phyloP scores from a whole-genome alignment of 2,329 filamentous ascomycete genomes.

The Claviceps sp. region DNA sequence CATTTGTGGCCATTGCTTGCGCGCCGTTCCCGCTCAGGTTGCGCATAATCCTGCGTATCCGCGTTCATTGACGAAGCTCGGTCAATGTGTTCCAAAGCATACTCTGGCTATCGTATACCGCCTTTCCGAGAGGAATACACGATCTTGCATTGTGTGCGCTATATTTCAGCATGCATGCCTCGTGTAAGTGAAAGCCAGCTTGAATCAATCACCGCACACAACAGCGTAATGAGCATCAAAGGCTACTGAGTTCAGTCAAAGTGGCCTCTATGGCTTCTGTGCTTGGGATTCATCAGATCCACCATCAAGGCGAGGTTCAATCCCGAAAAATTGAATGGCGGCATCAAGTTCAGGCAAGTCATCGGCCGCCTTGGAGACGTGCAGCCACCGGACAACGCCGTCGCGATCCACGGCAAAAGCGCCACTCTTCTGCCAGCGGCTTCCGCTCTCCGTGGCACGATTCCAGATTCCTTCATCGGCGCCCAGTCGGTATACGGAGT shows the following conservation, averaged over 20 bases:
- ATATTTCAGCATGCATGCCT: not conserved
- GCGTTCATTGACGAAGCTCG: too few species aligned
- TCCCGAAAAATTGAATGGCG: constrained; percentile 15
- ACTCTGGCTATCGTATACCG: too few species aligned
- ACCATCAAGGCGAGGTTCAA: constrained; percentile 1
- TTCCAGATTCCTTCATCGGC: constrained; percentile 54
- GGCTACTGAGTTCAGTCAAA: not conserved
- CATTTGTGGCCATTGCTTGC: too few species aligned
- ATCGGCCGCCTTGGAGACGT: constrained; percentile 17
- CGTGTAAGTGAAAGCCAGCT: not conserved
- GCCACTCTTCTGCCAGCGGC: constrained; percentile 54
- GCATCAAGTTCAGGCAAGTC: constrained; percentile 18
- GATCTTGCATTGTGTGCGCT: too few species aligned
- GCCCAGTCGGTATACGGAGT: constrained; percentile 42
- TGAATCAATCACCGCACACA: too few species aligned
- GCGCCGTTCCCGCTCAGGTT: too few species aligned
- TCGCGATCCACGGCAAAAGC: constrained; percentile 38
- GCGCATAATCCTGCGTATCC: too few species aligned
- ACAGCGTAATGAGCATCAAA: not conserved
- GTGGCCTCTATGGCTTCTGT: not conserved
- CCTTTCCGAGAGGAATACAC: too few species aligned
- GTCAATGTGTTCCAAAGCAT: too few species aligned
- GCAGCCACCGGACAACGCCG: constrained; percentile 19
- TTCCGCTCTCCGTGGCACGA: constrained; percentile 49
- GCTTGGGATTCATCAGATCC: not conserved